These are phyloP conservation scores for Coffea eugenioides DNA, from an alignment of 257 asterid species.

Conservation along the genomic window DNA sequence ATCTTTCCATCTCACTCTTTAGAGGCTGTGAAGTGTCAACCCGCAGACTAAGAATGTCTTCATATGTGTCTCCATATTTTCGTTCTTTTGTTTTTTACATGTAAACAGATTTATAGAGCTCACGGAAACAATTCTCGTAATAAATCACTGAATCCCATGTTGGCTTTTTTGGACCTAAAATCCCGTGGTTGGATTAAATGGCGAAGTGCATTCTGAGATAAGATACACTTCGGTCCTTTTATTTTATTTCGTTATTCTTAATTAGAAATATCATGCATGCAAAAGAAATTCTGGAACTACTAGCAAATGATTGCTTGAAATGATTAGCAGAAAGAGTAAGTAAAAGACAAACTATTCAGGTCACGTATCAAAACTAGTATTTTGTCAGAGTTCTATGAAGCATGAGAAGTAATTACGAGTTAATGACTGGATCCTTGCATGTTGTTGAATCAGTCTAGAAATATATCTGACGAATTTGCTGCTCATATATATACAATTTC, in stretches of 20 bases:
- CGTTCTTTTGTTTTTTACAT: background rate
- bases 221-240: background rate
- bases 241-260: background rate
- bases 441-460: no score
- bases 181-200: background rate
- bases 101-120: background rate
- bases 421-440: no score
- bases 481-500: no score
- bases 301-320: background rate
- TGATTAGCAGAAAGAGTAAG: no score
- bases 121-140: background rate
- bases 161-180: background rate
- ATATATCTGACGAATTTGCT: no score
- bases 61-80: constrained; percentile 39
- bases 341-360: no score
- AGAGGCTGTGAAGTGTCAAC: constrained; percentile 19
- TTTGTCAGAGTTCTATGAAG: background rate
- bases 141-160: background rate
- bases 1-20: background rate
- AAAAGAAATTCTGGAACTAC: background rate
- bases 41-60: constrained; percentile 32
- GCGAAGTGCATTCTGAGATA: background rate
- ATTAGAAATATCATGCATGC: background rate
- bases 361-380: background rate
- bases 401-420: no score